Percentiles rank a stretch among this genome's conserved stretches.
phyloP scores from a whole-genome alignment of 768 basidiomycete genomes.

The Fibroporia radiculosa region DNA sequence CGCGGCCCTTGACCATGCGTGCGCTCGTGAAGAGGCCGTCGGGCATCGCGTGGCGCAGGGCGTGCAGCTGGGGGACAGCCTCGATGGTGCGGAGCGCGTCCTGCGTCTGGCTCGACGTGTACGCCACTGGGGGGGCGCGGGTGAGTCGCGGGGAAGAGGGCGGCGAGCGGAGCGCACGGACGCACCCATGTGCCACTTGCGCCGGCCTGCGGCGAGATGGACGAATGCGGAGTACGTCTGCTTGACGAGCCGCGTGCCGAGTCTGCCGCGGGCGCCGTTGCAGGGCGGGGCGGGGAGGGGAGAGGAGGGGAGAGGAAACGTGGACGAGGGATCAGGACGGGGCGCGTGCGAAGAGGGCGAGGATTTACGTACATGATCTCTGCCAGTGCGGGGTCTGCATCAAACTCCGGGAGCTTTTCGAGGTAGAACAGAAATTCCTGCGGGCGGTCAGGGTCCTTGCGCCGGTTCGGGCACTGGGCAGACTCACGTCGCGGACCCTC shows the following conservation, averaged over 20 bases:
- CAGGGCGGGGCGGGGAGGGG: neutral
- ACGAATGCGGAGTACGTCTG: conserved; percentile 79
- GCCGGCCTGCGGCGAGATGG: conserved; percentile 52
- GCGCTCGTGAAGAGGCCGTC: conserved; percentile 59
- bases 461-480: neutral
- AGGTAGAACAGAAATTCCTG: conserved; percentile 77
- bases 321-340: neutral
- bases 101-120: conserved; percentile 72
- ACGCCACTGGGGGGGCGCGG: conserved; percentile 49
- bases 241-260: conserved; percentile 49
- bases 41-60: conserved; percentile 56
- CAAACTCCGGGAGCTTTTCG: conserved; percentile 43
- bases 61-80: conserved; percentile 49
- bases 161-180: conserved; percentile 43
- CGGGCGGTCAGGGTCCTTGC: neutral
- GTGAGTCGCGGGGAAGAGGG: conserved; percentile 1
- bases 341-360: conserved; percentile 1
- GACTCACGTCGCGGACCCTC: conserved; percentile 62
- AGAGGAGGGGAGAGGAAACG: neutral
- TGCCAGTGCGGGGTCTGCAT: conserved; percentile 14
- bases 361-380: conserved; percentile 17
- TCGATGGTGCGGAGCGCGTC: conserved; percentile 68
- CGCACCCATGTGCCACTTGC: conserved; percentile 81
- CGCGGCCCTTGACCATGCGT: conserved; percentile 22
- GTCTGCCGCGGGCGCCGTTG: conserved; percentile 25